These are phyloP conservation scores for Euphorbia pulcherrima DNA, from an alignment of 345 rosid species.

Conservation along the genomic window DNA sequence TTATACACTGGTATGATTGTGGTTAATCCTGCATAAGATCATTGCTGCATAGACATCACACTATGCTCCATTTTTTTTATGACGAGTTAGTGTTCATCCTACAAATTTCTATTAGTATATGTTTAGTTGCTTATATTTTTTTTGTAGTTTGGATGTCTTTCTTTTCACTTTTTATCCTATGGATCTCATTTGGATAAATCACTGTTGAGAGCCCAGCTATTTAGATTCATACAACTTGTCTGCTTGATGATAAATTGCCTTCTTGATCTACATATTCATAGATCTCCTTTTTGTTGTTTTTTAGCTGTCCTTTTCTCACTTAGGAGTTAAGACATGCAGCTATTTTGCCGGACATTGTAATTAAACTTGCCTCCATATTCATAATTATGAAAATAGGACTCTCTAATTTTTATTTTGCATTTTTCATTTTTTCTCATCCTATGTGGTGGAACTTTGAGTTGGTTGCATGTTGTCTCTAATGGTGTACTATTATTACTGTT, in stretches of 20 bases:
- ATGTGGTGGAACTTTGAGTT: neutral
- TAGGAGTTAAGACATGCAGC: neutral
- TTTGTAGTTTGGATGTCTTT: neutral
- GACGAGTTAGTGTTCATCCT: neutral
- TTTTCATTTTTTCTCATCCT: neutral
- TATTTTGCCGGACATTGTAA: neutral
- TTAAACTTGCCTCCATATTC: neutral
- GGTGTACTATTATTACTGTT: neutral
- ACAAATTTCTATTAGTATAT: neutral
- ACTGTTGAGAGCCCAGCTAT: neutral
- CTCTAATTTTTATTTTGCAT: neutral
- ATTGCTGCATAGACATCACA: neutral
- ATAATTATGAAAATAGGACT: neutral
- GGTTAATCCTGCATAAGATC: neutral
- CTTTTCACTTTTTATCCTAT: neutral
- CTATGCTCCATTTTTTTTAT: neutral
- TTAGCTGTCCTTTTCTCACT: neutral
- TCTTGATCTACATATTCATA: neutral
- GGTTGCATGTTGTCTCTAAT: neutral
- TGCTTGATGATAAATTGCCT: neutral
- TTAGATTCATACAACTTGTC: neutral
- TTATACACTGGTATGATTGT: constrained; percentile 62
- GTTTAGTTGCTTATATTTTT: neutral
- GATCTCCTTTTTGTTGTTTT: neutral
- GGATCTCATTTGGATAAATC: neutral